Conservation (phyloP, 768 basidiomycete species). For the Clavulina sp. region DNA sequence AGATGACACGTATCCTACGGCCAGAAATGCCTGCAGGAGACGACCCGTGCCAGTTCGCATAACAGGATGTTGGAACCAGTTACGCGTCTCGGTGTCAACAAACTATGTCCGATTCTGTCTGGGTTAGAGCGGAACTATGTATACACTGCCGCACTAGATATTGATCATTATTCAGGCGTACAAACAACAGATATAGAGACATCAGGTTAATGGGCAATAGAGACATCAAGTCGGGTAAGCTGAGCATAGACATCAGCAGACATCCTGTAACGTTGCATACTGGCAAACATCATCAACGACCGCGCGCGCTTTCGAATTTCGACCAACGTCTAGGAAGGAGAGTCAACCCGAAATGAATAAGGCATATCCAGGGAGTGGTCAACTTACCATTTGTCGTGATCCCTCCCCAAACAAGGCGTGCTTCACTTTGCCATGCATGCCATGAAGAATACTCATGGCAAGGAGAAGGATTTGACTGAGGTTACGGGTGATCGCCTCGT, state of each 20-base stretch:
- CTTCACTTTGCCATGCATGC: slow-evolving; percentile 63
- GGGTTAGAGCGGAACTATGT: too few relatives aligned
- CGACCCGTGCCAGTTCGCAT: background rate
- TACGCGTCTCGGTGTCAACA: background rate
- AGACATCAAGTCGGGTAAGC: slow-evolving; percentile 68
- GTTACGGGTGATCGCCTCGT: slow-evolving; percentile 69
- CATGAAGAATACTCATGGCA: slow-evolving; percentile 83
- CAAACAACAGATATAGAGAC: background rate
- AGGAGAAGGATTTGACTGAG: slow-evolving; percentile 73
- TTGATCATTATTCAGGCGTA: background rate
- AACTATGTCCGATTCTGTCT: too few relatives aligned
- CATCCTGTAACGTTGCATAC: slow-evolving; percentile 76
- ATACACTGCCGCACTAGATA: too few relatives aligned
- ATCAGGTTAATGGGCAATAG: slow-evolving; percentile 5
- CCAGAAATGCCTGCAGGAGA: slow-evolving; percentile 27
- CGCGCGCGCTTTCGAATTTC: slow-evolving; percentile 63
- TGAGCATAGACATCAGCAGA: slow-evolving; percentile 82
- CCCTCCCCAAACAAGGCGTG: slow-evolving; percentile 51
- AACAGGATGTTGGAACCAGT: background rate
- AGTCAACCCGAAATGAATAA: slow-evolving; percentile 12
- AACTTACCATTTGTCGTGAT: slow-evolving; percentile 55
- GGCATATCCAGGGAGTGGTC: slow-evolving; percentile 10
- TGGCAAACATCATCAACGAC: slow-evolving; percentile 75
- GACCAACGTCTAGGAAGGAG: slow-evolving; percentile 30
- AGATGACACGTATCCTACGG: slow-evolving; percentile 59